Percentiles rank a stretch among this genome's conserved stretches.
Conservation (phyloP, 306 rosid species). For the Herpetospermum pedunculosum region DNA sequence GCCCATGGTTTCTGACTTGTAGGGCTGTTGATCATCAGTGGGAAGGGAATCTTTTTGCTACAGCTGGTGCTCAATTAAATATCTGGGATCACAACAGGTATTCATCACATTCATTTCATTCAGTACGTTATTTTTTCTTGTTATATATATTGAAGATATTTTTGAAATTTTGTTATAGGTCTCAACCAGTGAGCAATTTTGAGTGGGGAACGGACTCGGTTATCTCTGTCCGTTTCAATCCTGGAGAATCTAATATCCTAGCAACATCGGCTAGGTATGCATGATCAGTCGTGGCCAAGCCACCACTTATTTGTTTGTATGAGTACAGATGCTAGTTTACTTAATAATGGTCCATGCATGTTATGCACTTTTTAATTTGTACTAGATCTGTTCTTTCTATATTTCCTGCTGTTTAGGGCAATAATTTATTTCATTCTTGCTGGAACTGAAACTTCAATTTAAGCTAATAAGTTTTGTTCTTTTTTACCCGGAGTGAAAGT, state of each 20-base stretch:
- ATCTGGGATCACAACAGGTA: slow-evolving; percentile 92
- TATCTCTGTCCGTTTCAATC: slow-evolving; percentile 70
- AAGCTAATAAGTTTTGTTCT: not conserved
- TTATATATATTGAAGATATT: not conserved
- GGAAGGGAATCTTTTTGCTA: slow-evolving; percentile 80
- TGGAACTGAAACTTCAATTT: not conserved
- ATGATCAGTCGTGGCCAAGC: not conserved
- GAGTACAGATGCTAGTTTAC: not conserved
- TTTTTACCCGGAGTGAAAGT: not conserved
- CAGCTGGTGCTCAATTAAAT: slow-evolving; percentile 83
- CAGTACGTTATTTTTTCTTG: slow-evolving; percentile 10
- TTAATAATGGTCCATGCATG: not conserved
- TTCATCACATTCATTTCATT: slow-evolving; percentile 13
- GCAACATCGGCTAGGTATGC: slow-evolving; percentile 75
- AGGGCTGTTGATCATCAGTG: slow-evolving; percentile 93
- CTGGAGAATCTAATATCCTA: slow-evolving; percentile 65
- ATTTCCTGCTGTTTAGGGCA: not conserved
- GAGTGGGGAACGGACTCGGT: slow-evolving; percentile 72
- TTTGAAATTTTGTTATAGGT: slow-evolving; percentile 30
- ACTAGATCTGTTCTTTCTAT: not conserved
- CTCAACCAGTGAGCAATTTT: slow-evolving; percentile 64
- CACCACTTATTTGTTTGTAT: not conserved
- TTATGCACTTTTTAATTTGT: not conserved
- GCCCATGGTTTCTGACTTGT: slow-evolving; percentile 9
- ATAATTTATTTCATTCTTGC: not conserved